These are phyloP conservation scores for Kondoa subrosea DNA, from an alignment of 768 basidiomycete species.

Conservation along the genomic window DNA sequence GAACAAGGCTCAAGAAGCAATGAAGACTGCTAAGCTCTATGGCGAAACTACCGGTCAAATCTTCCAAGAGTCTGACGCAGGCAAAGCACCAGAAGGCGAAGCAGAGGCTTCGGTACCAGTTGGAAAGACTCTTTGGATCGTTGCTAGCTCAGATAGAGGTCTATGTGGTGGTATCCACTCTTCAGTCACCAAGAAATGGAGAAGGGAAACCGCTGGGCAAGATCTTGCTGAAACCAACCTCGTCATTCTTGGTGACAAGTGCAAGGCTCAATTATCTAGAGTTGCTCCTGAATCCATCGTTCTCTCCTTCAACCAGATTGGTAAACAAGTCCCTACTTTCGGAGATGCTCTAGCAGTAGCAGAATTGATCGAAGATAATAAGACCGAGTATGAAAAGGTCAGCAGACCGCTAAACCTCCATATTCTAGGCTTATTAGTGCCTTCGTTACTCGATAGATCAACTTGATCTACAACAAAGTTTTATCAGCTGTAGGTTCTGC, in stretches of 20 bases:
- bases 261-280: slow-evolving; percentile 64
- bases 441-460: no score
- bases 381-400: slow-evolving; percentile 66
- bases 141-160: slow-evolving; percentile 94
- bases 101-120: slow-evolving; percentile 34
- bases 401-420: slow-evolving; percentile 14
- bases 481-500: slow-evolving; percentile 22
- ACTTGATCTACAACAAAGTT: slow-evolving; percentile 38
- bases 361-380: slow-evolving; percentile 73
- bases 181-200: slow-evolving; percentile 76
- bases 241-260: slow-evolving; percentile 63
- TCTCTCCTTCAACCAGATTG: slow-evolving; percentile 93
- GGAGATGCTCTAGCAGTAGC: slow-evolving; percentile 86
- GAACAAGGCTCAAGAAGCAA: slow-evolving; percentile 82
- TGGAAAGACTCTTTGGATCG: slow-evolving; percentile 64
- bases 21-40: slow-evolving; percentile 78
- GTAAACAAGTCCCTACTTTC: slow-evolving; percentile 91
- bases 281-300: slow-evolving; percentile 47
- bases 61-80: slow-evolving; percentile 60
- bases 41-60: slow-evolving; percentile 59
- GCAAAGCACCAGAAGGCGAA: slow-evolving; percentile 33
- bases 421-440: background rate
- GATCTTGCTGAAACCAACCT: slow-evolving; percentile 1
- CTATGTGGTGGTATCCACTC: slow-evolving; percentile 99
- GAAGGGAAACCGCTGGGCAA: slow-evolving; percentile 43